Conservation (phyloP, 768 basidiomycete genomes). For the Leucosporidium scottii region DNA sequence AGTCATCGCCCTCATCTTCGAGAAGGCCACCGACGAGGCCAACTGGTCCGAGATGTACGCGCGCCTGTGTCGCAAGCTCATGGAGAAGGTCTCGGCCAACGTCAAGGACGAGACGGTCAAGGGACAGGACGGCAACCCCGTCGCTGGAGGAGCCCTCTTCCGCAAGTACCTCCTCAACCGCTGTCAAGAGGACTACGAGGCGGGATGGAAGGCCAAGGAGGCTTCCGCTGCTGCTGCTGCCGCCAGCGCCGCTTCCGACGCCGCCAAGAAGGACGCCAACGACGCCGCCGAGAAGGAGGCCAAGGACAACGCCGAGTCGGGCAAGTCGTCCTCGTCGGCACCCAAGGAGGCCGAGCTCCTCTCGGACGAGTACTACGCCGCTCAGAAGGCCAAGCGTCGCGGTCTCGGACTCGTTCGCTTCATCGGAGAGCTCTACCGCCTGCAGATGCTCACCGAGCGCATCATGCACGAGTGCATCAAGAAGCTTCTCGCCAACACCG, state of each 20-base stretch:
- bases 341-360: slow-evolving; percentile 68
- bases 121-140: slow-evolving; percentile 74
- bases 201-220: slow-evolving; percentile 86
- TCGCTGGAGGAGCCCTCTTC: slow-evolving; percentile 89
- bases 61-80: slow-evolving; percentile 86
- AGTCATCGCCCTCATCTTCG: slow-evolving; percentile 91
- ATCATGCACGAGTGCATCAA: slow-evolving; percentile 99
- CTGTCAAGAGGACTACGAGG: slow-evolving; percentile 96
- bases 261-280: slow-evolving; percentile 60
- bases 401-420: slow-evolving; percentile 96
- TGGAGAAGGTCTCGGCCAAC: slow-evolving; percentile 80
- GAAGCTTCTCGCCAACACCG: slow-evolving; percentile 85
- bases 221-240: slow-evolving; percentile 78
- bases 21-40: slow-evolving; percentile 94
- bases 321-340: slow-evolving; percentile 44
- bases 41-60: slow-evolving; percentile 98
- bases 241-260: slow-evolving; percentile 74
- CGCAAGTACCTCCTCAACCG: slow-evolving; percentile 92
- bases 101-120: slow-evolving; percentile 84
- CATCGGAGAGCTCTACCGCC: slow-evolving; percentile 96
- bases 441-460: slow-evolving; percentile 95
- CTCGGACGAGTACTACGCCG: slow-evolving; percentile 92
- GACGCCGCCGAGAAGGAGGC: slow-evolving; percentile 36
- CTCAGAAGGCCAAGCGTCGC: slow-evolving; percentile 93
- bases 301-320: slow-evolving; percentile 48